These are phyloP conservation scores for Tuber aestivum DNA, from an alignment of 495 filamentous ascomycete genomes.

Conservation along the genomic window DNA sequence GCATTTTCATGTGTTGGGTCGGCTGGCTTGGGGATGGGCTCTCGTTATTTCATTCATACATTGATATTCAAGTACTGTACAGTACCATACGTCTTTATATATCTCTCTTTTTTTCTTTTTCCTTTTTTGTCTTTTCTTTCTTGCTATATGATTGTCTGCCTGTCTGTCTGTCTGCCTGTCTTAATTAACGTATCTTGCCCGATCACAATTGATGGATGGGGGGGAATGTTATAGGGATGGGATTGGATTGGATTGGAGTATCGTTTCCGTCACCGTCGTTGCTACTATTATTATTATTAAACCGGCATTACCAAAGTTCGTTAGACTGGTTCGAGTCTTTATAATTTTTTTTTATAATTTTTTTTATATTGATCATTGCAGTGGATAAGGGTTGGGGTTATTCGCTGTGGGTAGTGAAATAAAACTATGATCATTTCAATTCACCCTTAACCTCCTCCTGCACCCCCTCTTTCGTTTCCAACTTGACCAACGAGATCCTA, in stretches of 20 bases:
- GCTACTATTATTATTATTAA: not conserved
- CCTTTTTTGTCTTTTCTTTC: not conserved
- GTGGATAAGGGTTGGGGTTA: not conserved
- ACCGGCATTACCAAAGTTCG: constrained; percentile 5
- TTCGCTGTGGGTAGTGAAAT: constrained; percentile 5
- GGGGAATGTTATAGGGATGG: not conserved
- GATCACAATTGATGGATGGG: not conserved
- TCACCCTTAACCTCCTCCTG: not conserved
- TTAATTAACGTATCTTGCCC: not conserved
- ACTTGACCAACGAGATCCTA: constrained; percentile 18
- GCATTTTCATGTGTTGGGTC: not conserved
- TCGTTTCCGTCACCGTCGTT: not conserved
- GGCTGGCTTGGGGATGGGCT: not conserved
- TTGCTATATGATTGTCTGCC: not conserved
- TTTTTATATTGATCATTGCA: not conserved
- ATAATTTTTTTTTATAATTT: not conserved
- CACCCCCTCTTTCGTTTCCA: not conserved
- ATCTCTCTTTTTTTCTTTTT: not conserved
- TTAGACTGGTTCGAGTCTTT: not conserved
- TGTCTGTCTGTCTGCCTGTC: not conserved
- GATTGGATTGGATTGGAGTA: not conserved
- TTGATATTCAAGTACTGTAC: constrained; percentile 1
- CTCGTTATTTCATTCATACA: not conserved
- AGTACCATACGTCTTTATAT: constrained; percentile 1
- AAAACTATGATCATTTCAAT: not conserved